Percentiles rank a stretch among this genome's conserved stretches.
Conservation (phyloP, 176 grass and related monocot genomes). For the Pontederia crassipes region DNA sequence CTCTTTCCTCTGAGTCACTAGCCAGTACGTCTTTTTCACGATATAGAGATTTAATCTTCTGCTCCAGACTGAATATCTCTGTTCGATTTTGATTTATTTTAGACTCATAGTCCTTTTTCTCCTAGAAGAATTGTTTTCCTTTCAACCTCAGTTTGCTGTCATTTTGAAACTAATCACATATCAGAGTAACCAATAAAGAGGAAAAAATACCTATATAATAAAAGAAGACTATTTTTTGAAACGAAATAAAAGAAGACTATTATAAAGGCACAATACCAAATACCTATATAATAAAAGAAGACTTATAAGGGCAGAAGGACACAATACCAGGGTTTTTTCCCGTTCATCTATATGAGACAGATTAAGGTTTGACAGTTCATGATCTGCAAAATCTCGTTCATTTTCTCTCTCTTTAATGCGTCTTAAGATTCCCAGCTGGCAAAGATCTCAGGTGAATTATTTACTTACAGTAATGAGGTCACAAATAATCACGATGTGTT, state of each 20-base stretch:
- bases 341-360: constrained; percentile 76
- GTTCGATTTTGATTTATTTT: constrained; percentile 56
- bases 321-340: constrained; percentile 63
- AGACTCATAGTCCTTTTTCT: constrained; percentile 65
- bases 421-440: constrained; percentile 52
- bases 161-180: constrained; percentile 15
- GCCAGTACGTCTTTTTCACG: constrained; percentile 56
- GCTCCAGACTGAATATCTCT: constrained; percentile 67
- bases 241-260: not conserved
- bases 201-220: constrained; percentile 5
- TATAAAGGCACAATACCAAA: not conserved
- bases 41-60: constrained; percentile 62
- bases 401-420: constrained; percentile 80
- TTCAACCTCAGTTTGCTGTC: constrained; percentile 85
- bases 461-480: constrained; percentile 9
- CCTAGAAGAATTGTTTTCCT: constrained; percentile 52
- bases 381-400: constrained; percentile 55
- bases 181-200: constrained; percentile 14
- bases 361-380: constrained; percentile 70
- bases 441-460: constrained; percentile 10
- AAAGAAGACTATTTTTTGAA: not conserved
- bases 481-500: not conserved
- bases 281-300: not conserved
- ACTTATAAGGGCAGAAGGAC: constrained; percentile 2
- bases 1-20: constrained; percentile 67